phyloP scores from a whole-genome alignment of 2,329 filamentous ascomycete genomes.

The Fusarium fracticaudum region DNA sequence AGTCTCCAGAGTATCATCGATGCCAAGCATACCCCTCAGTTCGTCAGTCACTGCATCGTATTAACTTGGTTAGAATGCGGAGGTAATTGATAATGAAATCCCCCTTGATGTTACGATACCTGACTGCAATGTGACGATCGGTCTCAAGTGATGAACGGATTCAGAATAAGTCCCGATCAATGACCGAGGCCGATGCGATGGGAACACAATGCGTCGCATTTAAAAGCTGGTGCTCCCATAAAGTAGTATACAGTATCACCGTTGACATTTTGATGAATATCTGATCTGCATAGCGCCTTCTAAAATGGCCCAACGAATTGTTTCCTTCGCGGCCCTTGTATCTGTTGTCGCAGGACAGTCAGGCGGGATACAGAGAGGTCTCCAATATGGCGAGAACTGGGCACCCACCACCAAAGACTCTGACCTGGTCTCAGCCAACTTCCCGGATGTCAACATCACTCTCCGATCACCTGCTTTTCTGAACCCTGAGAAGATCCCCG shows the following conservation, averaged over 20 bases:
- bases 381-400: constrained; percentile 25
- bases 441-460: constrained; percentile 9
- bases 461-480: constrained; percentile 10
- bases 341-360: not conserved
- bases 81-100: not conserved
- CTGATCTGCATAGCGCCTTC: too few species aligned
- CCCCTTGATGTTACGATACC: not conserved
- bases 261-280: too few species aligned
- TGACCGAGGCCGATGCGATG: not conserved
- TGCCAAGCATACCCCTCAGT: constrained; percentile 24
- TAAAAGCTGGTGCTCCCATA: not conserved
- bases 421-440: constrained; percentile 2
- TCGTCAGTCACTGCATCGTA: fast-evolving
- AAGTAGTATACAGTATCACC: too few species aligned
- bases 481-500: not conserved
- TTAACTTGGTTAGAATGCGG: not conserved
- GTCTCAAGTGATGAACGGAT: not conserved
- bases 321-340: not conserved
- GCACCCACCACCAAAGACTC: not conserved
- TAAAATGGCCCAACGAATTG: not conserved
- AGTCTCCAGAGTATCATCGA: not conserved
- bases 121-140: not conserved
- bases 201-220: fast-evolving
- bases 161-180: not conserved
- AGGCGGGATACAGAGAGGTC: not conserved